Evolutionary conservation across 2,329 filamentous ascomycete species (phyloP).

Genomic region (Camptophora hylomeconis): DNA sequence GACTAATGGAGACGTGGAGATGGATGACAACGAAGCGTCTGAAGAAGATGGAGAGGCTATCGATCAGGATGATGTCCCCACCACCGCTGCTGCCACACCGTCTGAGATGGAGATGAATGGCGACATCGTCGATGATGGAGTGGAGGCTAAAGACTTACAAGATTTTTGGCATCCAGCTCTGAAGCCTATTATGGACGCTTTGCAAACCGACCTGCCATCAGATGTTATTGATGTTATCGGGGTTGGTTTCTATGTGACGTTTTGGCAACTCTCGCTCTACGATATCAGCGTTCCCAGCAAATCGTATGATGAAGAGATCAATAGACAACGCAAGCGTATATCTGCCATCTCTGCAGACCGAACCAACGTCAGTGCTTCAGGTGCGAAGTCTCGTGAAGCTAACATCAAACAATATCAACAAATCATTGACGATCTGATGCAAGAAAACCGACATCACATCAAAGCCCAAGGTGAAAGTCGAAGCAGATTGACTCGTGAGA

Average conservation of each 20-base stretch:
- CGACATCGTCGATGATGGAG: constrained; percentile 20
- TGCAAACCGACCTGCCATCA: constrained; percentile 48
- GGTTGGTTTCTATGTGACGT: constrained; percentile 72
- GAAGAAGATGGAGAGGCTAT: constrained; percentile 23
- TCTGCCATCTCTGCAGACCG: constrained; percentile 57
- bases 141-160: constrained; percentile 9
- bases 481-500: constrained; percentile 59
- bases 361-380: constrained; percentile 56
- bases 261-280: constrained; percentile 79
- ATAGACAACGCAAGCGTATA: constrained; percentile 53
- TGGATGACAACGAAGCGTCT: constrained; percentile 16
- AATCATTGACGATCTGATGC: constrained; percentile 54
- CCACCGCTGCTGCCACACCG: constrained; percentile 12
- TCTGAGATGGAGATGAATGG: constrained; percentile 23
- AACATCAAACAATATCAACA: constrained; percentile 58
- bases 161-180: constrained; percentile 55
- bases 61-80: constrained; percentile 21
- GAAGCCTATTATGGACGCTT: constrained; percentile 57
- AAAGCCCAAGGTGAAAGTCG: constrained; percentile 54
- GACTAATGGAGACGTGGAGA: constrained; percentile 19
- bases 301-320: constrained; percentile 66
- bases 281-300: constrained; percentile 66
- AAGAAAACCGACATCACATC: constrained; percentile 60
- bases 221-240: constrained; percentile 59
- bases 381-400: constrained; percentile 53